Evolutionary conservation across 2,329 filamentous ascomycete genomes (phyloP).

Genomic region (Acrodontium crateriforme): DNA sequence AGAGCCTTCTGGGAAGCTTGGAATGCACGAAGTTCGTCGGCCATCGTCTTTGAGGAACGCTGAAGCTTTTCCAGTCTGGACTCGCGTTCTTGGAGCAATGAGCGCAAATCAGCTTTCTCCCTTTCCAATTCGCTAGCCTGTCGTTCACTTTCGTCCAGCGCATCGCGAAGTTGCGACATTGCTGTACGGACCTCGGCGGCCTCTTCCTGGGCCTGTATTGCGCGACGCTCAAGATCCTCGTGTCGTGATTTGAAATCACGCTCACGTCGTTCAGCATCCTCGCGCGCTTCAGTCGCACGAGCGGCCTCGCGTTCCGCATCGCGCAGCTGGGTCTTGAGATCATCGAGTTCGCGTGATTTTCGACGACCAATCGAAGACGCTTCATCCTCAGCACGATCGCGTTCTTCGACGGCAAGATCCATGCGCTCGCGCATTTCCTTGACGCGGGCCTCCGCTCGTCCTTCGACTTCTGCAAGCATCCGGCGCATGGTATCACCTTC

Average conservation of each 20-base stretch:
- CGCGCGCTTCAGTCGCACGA: constrained; percentile 56
- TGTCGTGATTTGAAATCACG: constrained; percentile 60
- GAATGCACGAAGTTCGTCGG: constrained; percentile 42
- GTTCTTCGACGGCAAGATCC: constrained; percentile 83
- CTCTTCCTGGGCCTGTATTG: constrained; percentile 58
- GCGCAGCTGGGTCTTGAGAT: constrained; percentile 62
- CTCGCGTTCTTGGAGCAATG: constrained; percentile 64
- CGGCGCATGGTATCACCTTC: constrained; percentile 93
- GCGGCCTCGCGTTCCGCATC: constrained; percentile 70
- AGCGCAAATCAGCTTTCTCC: constrained; percentile 62
- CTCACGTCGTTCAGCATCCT: constrained; percentile 61
- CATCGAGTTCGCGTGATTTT: constrained; percentile 71
- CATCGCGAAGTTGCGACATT: constrained; percentile 62
- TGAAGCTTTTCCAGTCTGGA: constrained; percentile 65
- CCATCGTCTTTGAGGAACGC: constrained; percentile 48
- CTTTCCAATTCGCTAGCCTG: constrained; percentile 73
- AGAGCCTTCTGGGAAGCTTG: constrained; percentile 25
- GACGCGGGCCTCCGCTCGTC: constrained; percentile 64
- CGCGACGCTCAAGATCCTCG: constrained; percentile 60
- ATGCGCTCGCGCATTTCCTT: constrained; percentile 80
- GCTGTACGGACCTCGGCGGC: constrained; percentile 60
- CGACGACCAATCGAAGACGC: constrained; percentile 63
- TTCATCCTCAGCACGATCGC: constrained; percentile 86
- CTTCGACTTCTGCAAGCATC: constrained; percentile 73
- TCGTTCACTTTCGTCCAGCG: constrained; percentile 75